Evolutionary conservation across 2,329 filamentous ascomycete genomes (phyloP).

Genomic region (Xylaria sp.): DNA sequence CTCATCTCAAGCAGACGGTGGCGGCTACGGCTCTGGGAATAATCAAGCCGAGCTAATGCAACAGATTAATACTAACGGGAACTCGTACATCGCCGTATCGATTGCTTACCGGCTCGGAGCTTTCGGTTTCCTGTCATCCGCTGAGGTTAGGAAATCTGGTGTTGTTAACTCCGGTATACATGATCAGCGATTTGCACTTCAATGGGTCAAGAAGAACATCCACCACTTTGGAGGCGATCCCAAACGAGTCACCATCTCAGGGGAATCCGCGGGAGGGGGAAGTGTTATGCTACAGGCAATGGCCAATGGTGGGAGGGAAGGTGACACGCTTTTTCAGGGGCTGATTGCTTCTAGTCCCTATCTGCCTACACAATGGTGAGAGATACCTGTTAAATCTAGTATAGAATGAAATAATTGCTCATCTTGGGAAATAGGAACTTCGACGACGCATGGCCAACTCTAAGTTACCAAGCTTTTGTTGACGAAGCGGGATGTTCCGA

Average conservation of each 20-base stretch:
- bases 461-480: constrained; percentile 51
- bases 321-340: constrained; percentile 59
- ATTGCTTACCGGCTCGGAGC: constrained; percentile 57
- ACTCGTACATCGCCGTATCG: constrained; percentile 55
- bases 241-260: constrained; percentile 63
- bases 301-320: constrained; percentile 58
- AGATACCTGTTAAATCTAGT: not conserved
- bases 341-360: constrained; percentile 59
- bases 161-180: constrained; percentile 61
- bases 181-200: constrained; percentile 59
- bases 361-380: constrained; percentile 63
- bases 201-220: constrained; percentile 66
- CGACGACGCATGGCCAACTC: constrained; percentile 48
- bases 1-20: constrained; percentile 53
- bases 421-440: constrained; percentile 44
- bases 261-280: constrained; percentile 65
- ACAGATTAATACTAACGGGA: constrained; percentile 54
- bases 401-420: not conserved
- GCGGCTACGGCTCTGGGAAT: constrained; percentile 54
- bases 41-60: constrained; percentile 40
- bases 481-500: constrained; percentile 50
- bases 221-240: constrained; percentile 64
- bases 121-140: constrained; percentile 63
- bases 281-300: constrained; percentile 60
- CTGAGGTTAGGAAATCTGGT: constrained; percentile 54